Conservation (phyloP, 2,329 filamentous ascomycete genomes). For the Monilinia aucupariae region DNA sequence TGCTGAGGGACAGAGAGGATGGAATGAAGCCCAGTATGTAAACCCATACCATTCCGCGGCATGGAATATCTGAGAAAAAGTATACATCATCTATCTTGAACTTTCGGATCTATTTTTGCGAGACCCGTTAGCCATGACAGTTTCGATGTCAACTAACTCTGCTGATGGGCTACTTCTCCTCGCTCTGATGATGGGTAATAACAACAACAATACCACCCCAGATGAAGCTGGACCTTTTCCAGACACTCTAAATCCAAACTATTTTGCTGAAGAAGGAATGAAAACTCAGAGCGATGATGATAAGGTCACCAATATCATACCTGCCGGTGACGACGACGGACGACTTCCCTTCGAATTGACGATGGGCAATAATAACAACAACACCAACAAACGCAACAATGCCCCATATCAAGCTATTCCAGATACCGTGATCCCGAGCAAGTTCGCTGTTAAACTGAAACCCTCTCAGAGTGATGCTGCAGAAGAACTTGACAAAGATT, state of each 20-base stretch:
- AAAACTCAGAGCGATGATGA: no score
- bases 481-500: background rate
- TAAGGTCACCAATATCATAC: no score
- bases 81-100: background rate
- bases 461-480: background rate
- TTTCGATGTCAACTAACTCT: background rate
- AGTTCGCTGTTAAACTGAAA: background rate
- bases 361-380: no score
- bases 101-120: background rate
- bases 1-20: background rate
- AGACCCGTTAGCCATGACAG: background rate
- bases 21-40: background rate
- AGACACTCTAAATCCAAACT: no score
- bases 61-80: background rate
- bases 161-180: background rate
- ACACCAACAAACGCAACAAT: no score
- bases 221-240: background rate
- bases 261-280: no score
- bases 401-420: background rate
- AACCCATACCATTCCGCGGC: background rate
- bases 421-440: background rate
- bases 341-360: no score
- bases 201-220: background rate
- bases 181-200: background rate
- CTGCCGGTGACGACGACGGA: no score